phyloP scores from a whole-genome alignment of 768 basidiomycete species.

The Sarcodon aspratus region DNA sequence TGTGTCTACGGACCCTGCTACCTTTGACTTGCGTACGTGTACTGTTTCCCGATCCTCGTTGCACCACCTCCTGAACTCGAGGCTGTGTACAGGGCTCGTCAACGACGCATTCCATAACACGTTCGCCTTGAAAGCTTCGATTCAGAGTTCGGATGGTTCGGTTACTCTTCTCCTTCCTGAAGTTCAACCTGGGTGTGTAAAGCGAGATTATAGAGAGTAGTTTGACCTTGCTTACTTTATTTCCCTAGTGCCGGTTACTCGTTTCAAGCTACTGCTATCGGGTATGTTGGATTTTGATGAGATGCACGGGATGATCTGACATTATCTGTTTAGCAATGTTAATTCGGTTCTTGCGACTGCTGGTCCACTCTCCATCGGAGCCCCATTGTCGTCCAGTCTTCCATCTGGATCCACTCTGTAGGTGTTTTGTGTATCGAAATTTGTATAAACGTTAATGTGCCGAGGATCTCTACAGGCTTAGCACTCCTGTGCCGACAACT shows the following conservation, averaged over 20 bases:
- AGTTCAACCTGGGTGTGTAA: constrained; percentile 34
- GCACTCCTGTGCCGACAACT: too few species aligned
- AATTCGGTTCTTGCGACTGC: constrained; percentile 29
- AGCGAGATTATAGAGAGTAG: too few species aligned
- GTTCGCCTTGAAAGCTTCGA: constrained; percentile 45
- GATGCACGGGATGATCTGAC: background rate
- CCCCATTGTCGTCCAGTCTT: constrained; percentile 1
- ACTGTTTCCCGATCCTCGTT: background rate
- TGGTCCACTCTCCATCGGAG: constrained; percentile 30
- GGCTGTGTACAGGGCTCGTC: constrained; percentile 34
- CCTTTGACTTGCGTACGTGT: constrained; percentile 5
- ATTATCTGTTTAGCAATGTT: constrained; percentile 23
- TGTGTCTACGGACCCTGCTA: constrained; percentile 30
- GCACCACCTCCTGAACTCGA: background rate
- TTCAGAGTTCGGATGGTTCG: constrained; percentile 22
- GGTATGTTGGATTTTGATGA: constrained; percentile 17
- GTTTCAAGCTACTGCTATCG: constrained; percentile 28
- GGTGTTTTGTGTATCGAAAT: too few species aligned
- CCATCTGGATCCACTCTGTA: too few species aligned
- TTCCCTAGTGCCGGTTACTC: constrained; percentile 33
- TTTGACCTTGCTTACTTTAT: background rate
- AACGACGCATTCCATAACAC: constrained; percentile 40
- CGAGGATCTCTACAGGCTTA: too few species aligned
- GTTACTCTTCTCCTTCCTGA: constrained; percentile 32
- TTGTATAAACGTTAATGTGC: too few species aligned